These are phyloP conservation scores for Penicillium concentricum DNA, from an alignment of 2,329 filamentous ascomycete genomes.

Conservation along the genomic window DNA sequence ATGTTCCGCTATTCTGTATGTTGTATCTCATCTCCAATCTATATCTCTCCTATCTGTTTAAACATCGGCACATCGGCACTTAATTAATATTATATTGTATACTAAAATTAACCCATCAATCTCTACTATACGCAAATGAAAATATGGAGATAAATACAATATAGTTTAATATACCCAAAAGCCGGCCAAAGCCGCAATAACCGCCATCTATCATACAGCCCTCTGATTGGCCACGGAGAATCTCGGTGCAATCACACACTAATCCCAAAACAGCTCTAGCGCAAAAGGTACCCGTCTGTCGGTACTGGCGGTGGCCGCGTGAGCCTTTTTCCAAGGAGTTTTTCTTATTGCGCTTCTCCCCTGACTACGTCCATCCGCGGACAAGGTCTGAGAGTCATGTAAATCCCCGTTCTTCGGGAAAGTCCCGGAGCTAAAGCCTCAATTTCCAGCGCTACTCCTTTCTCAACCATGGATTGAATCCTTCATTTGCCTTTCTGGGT, in stretches of 20 bases:
- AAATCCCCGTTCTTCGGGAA: background rate
- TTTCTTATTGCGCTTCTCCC: background rate
- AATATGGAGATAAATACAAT: background rate
- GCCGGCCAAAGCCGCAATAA: background rate
- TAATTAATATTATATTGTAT: background rate
- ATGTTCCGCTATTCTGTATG: too few relatives aligned
- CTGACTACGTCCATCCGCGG: background rate
- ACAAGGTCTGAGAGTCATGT: background rate
- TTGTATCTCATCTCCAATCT: too few relatives aligned
- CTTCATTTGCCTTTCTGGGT: background rate
- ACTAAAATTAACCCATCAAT: background rate
- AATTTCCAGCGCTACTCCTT: background rate
- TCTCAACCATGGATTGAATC: background rate
- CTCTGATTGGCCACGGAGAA: slow-evolving; percentile 24
- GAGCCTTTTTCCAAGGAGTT: background rate
- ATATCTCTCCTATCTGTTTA: background rate
- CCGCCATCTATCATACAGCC: background rate
- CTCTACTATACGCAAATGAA: background rate
- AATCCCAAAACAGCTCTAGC: slow-evolving; percentile 1
- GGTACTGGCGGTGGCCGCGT: slow-evolving; percentile 1
- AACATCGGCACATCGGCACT: background rate
- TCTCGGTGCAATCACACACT: slow-evolving; percentile 20
- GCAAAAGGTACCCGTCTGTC: slow-evolving; percentile 18
- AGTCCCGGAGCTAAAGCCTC: background rate
- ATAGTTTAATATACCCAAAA: background rate